A percentile compares a stretch with the other conserved stretches of the same genome.
These are phyloP conservation scores for Eustoma russellianum DNA, from an alignment of 257 asterid genomes.

Conservation along the genomic window DNA sequence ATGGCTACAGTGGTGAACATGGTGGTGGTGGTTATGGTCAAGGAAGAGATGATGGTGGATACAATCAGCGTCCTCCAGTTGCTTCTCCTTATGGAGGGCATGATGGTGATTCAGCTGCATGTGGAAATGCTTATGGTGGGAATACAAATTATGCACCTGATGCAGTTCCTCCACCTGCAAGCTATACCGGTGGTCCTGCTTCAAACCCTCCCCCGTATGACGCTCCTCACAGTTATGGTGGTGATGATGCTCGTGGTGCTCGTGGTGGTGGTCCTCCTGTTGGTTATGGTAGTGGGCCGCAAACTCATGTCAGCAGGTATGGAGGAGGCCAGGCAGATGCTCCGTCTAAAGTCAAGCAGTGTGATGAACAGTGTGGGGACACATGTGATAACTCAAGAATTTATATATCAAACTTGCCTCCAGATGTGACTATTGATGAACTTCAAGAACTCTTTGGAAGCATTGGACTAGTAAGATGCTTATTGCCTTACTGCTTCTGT, in stretches of 20 bases:
- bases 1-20: conserved; percentile 44
- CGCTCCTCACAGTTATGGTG: conserved; percentile 64
- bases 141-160: conserved; percentile 58
- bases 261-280: conserved; percentile 79
- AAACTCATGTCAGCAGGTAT: conserved; percentile 48
- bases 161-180: conserved; percentile 76
- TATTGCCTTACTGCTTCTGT: conserved; percentile 20
- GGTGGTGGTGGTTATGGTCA: conserved; percentile 54
- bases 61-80: conserved; percentile 58
- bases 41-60: conserved; percentile 56
- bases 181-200: conserved; percentile 80
- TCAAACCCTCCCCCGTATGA: conserved; percentile 96
- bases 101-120: conserved; percentile 53
- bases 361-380: conserved; percentile 95
- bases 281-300: conserved; percentile 61
- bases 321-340: conserved; percentile 55
- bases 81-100: conserved; percentile 66
- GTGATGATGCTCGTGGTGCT: conserved; percentile 35
- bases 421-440: conserved; percentile 87
- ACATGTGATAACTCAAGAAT: conserved; percentile 89
- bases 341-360: conserved; percentile 79
- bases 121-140: conserved; percentile 60
- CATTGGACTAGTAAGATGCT: conserved; percentile 91
- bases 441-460: conserved; percentile 95
- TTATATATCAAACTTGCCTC: conserved; percentile 96